Percentiles rank a stretch among this genome's conserved stretches.
These are phyloP conservation scores for Pichia pseudocactophila DNA, from an alignment of 805 yeast species.

Conservation along the genomic window DNA sequence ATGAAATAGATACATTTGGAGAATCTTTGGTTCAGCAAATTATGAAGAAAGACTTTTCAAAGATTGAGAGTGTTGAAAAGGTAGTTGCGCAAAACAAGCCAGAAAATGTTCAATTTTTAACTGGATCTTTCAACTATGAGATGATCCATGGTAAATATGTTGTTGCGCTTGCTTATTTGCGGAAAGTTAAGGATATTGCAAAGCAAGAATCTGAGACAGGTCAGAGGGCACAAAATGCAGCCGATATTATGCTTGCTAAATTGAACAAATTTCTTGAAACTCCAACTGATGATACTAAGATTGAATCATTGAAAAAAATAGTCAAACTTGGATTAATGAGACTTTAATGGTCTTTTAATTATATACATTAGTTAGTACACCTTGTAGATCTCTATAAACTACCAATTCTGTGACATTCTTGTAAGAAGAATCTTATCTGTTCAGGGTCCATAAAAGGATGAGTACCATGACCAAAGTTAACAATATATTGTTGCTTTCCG, in stretches of 20 bases:
- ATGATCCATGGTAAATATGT: conserved; percentile 12
- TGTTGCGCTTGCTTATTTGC: conserved; percentile 8
- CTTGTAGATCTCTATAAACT: conserved; percentile 6
- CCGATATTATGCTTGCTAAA: conserved; percentile 3
- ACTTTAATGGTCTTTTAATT: conserved; percentile 1
- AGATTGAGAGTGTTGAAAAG: conserved; percentile 27
- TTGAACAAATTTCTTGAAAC: conserved; percentile 7
- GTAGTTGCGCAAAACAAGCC: conserved; percentile 16
- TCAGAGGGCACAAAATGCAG: background rate
- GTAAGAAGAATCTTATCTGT: conserved; percentile 70
- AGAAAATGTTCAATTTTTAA: conserved; percentile 8
- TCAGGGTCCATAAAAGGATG: conserved; percentile 97
- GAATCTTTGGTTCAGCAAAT: conserved; percentile 27
- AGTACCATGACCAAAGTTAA: conserved; percentile 97
- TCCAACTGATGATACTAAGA: conserved; percentile 7
- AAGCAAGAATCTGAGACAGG: background rate
- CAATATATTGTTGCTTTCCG: conserved; percentile 82
- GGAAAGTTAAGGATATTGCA: conserved; percentile 11
- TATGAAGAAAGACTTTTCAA: conserved; percentile 23
- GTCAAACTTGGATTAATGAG: conserved; percentile 12
- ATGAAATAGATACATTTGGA: conserved; percentile 56
- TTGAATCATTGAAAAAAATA: conserved; percentile 9
- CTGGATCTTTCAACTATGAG: conserved; percentile 11
- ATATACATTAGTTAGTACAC: background rate
- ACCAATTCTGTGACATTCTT: conserved; percentile 37